Evolutionary conservation across 2,329 filamentous ascomycete genomes (phyloP), one percentile per base, ranked within the genome.

Genomic region (Hortaea werneckii): DNA sequence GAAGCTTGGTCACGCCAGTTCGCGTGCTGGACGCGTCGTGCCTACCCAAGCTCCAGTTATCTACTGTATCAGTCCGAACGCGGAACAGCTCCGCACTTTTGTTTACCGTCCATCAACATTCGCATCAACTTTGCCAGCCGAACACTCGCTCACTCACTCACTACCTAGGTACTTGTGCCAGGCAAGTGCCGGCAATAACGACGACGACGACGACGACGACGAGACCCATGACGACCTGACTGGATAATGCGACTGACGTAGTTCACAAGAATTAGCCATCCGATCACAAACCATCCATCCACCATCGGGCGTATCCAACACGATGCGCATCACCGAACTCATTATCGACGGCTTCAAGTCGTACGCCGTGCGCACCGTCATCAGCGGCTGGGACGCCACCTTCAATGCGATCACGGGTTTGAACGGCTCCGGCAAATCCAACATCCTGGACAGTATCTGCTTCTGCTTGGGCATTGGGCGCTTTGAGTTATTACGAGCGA

Each of bases 351-450:
- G 87, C 71, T 94, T 94, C 72, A 94, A 94, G 78, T 92, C 87
- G 69, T 94, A 94, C 67, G 86, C 86, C 59, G 85, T 90, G 41
- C 79, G 87, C 57, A 94, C 87, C 45, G 86, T 92, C 49, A 94
- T 94, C 61, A 85, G 84, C 57, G 85, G 85, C 79, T 94, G 87
- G 92, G 92, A 98, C 70, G 87, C 94, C 69, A 90, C 85, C 58
- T 98, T 98, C 79, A 98, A 98, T 68, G 95, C 92, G 2, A 95
- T 98, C 66, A 98, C 92, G 47, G 92, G 92, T 59, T 81, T 98
- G 46, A 98, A 98, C 68, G 92, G 92, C 57, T 94, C 86, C 65
- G 92, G 92, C 48, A 98, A 98, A 71, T 96, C 90, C 52, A 98
- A 98, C 63, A 98, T 98, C 56, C 77, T 98, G 52, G 92, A 98